Base-by-base conservation (phyloP, 2,329 filamentous ascomycete species). In the Alternaria sp. region DNA sequence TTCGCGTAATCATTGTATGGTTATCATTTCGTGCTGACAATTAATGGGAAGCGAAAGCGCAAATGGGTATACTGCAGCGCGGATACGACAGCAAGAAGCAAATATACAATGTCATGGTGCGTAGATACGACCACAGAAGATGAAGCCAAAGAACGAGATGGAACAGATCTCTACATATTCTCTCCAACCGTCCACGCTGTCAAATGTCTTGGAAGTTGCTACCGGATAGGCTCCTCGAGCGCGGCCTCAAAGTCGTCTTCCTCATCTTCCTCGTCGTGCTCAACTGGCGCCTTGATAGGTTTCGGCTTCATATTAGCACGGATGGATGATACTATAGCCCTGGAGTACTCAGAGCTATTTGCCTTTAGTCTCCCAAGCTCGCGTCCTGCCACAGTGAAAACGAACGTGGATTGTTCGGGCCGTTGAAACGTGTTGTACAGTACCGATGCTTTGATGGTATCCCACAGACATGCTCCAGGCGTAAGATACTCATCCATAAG, bases 361-460 rank as follows among this genome's bases (percentile, higher is more conserved):
- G 73, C 71, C 54, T 83, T 82, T 16, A 82, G 57, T 22, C 68
- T 59, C 9, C 73, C 76, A 3, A 83, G 68, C 57, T 82, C 77
- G 12, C 62, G 58, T 6, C 81, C 81, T 0, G 81, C 81, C 64
- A 82, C 75, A 24, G 67, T 61, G 47, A 78, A 81, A 0, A 80
- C 72, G 30, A 83, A 76, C 0, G 63, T 63, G 6, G 38, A 32
- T 14, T 66, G 65, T 4, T 62, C 62, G 5, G 70, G 66, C n/a
- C 14, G 22, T 6, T 6, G n/a, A 18, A 73, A 73, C 0, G 51
- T 59, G 5, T 64, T 65, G 30, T 80, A 81, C 2, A 83, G 54
- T 1, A 78, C 70, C 0, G 82, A 84, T 1, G 84, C 83, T 46
- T 79, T 81, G 6, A 86, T 66, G 0, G 78, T 60, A 1, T 81